Conservation (phyloP, 2,329 filamentous ascomycete genomes). For the Drechmeria coniospora region DNA sequence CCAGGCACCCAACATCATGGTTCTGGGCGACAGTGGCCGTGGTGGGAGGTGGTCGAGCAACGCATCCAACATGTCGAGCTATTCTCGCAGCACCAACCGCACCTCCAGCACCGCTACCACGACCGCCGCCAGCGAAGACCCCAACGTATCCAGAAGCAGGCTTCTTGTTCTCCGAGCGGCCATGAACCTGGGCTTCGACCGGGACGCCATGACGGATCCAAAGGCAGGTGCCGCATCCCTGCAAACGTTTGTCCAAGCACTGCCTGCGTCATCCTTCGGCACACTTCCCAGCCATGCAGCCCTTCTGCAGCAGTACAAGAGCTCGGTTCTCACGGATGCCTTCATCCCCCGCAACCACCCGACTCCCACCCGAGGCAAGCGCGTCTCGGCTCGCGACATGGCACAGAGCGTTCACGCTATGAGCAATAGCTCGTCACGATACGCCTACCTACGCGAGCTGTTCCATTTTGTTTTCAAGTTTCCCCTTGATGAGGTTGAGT, state of each 20-base stretch:
- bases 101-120: conserved; percentile 61
- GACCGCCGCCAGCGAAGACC: conserved; percentile 52
- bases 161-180: conserved; percentile 71
- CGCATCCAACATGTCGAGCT: conserved; percentile 63
- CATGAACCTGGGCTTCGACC: conserved; percentile 67
- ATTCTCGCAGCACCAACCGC: conserved; percentile 53
- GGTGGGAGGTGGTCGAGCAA: conserved; percentile 69
- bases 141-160: conserved; percentile 64
- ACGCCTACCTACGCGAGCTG: conserved; percentile 66
- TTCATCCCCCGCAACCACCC: conserved; percentile 26
- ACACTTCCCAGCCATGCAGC: conserved; percentile 52
- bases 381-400: conserved; percentile 56
- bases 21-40: conserved; percentile 52
- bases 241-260: conserved; percentile 58
- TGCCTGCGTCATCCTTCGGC: conserved; percentile 69
- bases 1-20: conserved; percentile 72
- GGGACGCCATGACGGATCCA: conserved; percentile 32
- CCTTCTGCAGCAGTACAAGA: conserved; percentile 66
- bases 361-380: conserved; percentile 37
- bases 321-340: conserved; percentile 59
- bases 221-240: conserved; percentile 38
- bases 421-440: conserved; percentile 49
- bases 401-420: conserved; percentile 68
- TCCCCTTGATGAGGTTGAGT: conserved; percentile 60
- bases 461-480: conserved; percentile 78